Conservation (phyloP, 2,329 filamentous ascomycete species). For the Parafenestella ontariensis region DNA sequence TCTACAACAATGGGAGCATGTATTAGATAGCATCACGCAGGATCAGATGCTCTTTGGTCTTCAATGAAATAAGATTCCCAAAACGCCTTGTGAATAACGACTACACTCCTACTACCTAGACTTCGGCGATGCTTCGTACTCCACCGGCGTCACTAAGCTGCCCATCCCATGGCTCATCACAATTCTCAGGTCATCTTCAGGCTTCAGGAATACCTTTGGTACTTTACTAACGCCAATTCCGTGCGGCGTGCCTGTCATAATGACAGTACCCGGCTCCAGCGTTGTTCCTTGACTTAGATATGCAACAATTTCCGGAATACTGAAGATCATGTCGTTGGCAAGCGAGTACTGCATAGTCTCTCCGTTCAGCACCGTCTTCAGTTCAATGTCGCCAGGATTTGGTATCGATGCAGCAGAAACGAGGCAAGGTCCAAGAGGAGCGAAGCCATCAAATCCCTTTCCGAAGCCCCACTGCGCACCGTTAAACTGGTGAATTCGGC, state of each 20-base stretch:
- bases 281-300: conserved; percentile 52
- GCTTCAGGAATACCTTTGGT: conserved; percentile 49
- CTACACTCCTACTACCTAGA: neutral
- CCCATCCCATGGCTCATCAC: conserved; percentile 39
- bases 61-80: neutral
- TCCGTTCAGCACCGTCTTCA: conserved; percentile 56
- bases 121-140: conserved; percentile 15
- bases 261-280: conserved; percentile 52
- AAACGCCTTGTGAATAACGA: neutral
- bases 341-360: conserved; percentile 51
- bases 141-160: conserved; percentile 23
- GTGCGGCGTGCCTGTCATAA: conserved; percentile 56
- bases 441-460: conserved; percentile 62
- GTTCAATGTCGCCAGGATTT: conserved; percentile 49
- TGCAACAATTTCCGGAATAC: conserved; percentile 51
- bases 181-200: conserved; percentile 51
- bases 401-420: conserved; percentile 50
- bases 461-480: conserved; percentile 59
- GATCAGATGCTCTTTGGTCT: conserved; percentile 10
- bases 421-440: conserved; percentile 58
- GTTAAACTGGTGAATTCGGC: conserved; percentile 56
- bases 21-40: conserved; percentile 25
- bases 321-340: conserved; percentile 57
- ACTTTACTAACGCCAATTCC: conserved; percentile 53
- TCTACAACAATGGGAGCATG: conserved; percentile 25